Conservation (phyloP, 2,329 filamentous ascomycete genomes). For the Dendrostoma leiphaemia region DNA sequence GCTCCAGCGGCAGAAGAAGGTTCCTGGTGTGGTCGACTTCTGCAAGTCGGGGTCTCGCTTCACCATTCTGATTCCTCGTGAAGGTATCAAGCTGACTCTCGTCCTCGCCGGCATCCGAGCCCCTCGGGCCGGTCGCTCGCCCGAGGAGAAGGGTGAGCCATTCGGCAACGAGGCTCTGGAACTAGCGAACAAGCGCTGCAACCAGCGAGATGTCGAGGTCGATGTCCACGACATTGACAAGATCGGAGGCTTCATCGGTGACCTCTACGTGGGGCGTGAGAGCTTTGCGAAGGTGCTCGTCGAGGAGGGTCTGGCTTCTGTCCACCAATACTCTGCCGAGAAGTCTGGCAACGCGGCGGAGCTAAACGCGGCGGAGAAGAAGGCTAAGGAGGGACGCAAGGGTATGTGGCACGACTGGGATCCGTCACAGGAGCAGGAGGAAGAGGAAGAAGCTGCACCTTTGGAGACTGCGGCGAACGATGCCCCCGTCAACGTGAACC, state of each 20-base stretch:
- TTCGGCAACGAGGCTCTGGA: conserved; percentile 95
- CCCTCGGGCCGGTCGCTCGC: conserved; percentile 73
- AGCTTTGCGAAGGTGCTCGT: conserved; percentile 92
- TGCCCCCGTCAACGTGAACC: conserved; percentile 60
- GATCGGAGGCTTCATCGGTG: conserved; percentile 94
- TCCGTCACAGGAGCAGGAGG: conserved; percentile 74
- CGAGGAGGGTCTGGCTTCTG: conserved; percentile 88
- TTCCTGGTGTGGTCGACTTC: conserved; percentile 92
- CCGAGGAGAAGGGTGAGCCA: conserved; percentile 81
- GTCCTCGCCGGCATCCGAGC: conserved; percentile 91
- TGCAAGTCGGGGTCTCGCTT: conserved; percentile 97
- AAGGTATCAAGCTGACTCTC: conserved; percentile 91
- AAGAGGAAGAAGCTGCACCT: conserved; percentile 48
- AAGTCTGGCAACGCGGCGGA: conserved; percentile 88
- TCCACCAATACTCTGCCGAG: conserved; percentile 94
- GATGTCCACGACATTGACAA: conserved; percentile 95
- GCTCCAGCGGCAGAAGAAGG: conserved; percentile 85
- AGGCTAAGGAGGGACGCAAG: conserved; percentile 84
- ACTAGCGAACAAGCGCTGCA: conserved; percentile 80
- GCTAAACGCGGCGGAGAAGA: conserved; percentile 81
- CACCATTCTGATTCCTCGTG: conserved; percentile 84
- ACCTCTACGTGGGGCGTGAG: conserved; percentile 89
- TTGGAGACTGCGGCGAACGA: conserved; percentile 51
- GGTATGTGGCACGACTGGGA: conserved; percentile 94
- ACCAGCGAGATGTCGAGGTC: conserved; percentile 94